Base-by-base conservation (phyloP, 169 alveolate species). In the Plasmodium falciparum region DNA sequence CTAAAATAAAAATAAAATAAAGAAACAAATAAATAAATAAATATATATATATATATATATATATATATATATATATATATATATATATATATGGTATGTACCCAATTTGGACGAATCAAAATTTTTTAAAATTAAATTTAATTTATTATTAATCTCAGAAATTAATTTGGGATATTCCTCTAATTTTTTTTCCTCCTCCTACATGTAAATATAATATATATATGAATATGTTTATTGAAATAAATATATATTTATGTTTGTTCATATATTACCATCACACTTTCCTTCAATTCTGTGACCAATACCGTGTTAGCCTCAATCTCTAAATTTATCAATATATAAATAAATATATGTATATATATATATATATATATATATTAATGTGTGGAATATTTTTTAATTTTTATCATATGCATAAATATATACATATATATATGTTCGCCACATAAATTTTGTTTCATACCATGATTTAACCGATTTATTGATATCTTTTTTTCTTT, bases 151-250 rank as follows among this genome's bases (percentile, higher is more conserved):
- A 56, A 83, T 49, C 71, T 83, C 86, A 13, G 54, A 73, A 56
- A 83, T 83, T 59, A 67, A 74, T 73, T 83, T 71, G 54, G 91
- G 91, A 20, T 58, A 83, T 70, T 83, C 91, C 12, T 67, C 83
- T 39, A 83, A 59, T 43, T 83, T 83, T 56, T 83, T 83, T 56
- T 83, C 91, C 45, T 83, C 86, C 39, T 83, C 91, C 91, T 83
- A 45, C 20, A 29, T 12, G 29, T 9, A 52, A 56, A 54, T 24
- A 6, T 7, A 39, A 39, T 39, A 5, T 39, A 39, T 39, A 9
- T 39, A 39, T 39, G 9, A 39, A 5, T 39, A 39, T 39, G 47
- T 39, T 39, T 39, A 39, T 39, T 5, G 47, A 39, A 39, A 39
- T 39, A 39, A 8, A 39, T 6, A 67, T 12, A n/a, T 33, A 5